Evolutionary conservation across 2,329 filamentous ascomycete genomes (phyloP), one percentile per base, ranked within the genome.

Genomic region (Sporothrix mexicana): DNA sequence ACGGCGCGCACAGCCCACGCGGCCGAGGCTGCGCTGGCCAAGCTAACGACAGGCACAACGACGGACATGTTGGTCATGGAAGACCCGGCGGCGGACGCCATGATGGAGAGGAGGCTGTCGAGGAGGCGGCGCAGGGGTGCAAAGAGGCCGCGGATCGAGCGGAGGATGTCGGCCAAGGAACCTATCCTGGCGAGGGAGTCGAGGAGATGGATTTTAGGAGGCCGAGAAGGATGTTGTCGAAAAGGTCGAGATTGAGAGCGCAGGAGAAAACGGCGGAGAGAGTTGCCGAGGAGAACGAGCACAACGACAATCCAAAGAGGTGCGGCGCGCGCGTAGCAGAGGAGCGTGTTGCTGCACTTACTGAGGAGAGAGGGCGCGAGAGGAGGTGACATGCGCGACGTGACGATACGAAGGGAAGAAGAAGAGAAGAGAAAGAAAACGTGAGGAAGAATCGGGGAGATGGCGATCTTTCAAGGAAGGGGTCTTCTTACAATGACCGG

Each of bases 241-340:
- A 10, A 41, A 61, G 45, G 45, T n/a, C 20, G 15, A 30, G 23
- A 36, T 36, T 7, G 45, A 25, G 23, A 12, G 10, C 8, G 12
- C 30, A 43, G 2, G 1, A 57, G 12, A n/a, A 36, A 20, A 17
- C 9, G 23, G 77, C 74, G 12, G 77, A 80, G 23, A 78, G 79
- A 76, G 79, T 59, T 41, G 13, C n/a, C 57, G 15, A 82, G 73
- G 15, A 84, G 73, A 43, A 84, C 73, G 6, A 81, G 53, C 15
- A 85, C 64, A 9, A 81, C 84, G 70, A 84, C 76, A 43, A 78
- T 75, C 84, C 84, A 86, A 73, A 85, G 82, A 51, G 83, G 80
- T 25, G 81, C 75, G 53, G 78, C 80, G 74, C 83, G 81, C 25
- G 82, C 75, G 74, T 82, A 77, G 77, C 84, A 85, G 75, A 84